Evolutionary conservation across 371 early-diverging fungal genomes (phyloP).

Genomic region (Saksenaea oblongispora): DNA sequence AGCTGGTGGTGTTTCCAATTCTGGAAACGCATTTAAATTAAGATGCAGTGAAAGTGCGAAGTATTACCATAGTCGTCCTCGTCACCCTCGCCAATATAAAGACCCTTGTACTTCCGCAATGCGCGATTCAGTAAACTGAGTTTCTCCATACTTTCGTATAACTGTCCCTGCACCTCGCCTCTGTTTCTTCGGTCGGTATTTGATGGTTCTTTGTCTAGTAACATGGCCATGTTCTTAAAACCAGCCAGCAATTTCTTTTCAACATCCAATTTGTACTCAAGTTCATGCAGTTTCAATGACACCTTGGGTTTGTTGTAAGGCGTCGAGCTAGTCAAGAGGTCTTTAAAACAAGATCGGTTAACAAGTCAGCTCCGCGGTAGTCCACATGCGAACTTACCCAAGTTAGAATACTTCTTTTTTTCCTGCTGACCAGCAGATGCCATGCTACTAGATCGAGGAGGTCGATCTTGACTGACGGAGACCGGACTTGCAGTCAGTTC

Average conservation of each 20-base stretch:
- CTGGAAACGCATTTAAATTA: slow-evolving; percentile 16
- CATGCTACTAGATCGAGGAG: slow-evolving; percentile 33
- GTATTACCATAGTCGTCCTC: slow-evolving; percentile 48
- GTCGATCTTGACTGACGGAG: background rate
- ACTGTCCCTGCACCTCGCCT: slow-evolving; percentile 66
- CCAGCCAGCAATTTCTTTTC: slow-evolving; percentile 89
- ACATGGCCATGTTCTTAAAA: slow-evolving; percentile 59
- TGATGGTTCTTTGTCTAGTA: slow-evolving; percentile 44
- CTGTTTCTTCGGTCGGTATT: slow-evolving; percentile 56
- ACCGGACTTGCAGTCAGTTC: background rate
- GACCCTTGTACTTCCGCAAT: slow-evolving; percentile 80
- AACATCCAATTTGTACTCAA: slow-evolving; percentile 87
- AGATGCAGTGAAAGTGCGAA: background rate
- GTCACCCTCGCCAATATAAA: slow-evolving; percentile 76
- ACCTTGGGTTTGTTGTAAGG: slow-evolving; percentile 84
- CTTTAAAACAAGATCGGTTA: slow-evolving; percentile 27
- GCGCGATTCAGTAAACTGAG: slow-evolving; percentile 79
- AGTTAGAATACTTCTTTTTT: slow-evolving; percentile 41
- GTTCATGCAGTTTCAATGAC: slow-evolving; percentile 81
- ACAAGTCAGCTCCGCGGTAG: background rate
- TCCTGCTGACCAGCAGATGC: slow-evolving; percentile 7
- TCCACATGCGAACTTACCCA: slow-evolving; percentile 28
- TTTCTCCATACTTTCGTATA: slow-evolving; percentile 81
- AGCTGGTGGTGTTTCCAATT: slow-evolving; percentile 46
- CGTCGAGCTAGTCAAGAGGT: slow-evolving; percentile 73